Evolutionary conservation across 2,329 filamentous ascomycete genomes (phyloP).

Genomic region (Apiospora kogelbergensis): DNA sequence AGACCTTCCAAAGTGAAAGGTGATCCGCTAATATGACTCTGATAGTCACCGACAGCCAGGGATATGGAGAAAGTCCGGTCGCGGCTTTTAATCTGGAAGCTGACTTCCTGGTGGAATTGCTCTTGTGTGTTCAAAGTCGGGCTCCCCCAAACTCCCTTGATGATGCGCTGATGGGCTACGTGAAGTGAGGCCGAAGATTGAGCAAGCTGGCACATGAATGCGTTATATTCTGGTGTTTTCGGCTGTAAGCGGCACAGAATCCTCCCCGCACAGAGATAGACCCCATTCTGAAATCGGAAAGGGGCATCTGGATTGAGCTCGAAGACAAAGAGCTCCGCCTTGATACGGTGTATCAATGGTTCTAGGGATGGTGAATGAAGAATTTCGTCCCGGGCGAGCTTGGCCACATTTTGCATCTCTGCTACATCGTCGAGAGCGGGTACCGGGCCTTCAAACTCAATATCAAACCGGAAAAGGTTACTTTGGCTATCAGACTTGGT

Average conservation of each 20-base stretch:
- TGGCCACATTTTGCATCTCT: slow-evolving; percentile 6
- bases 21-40: slow-evolving; percentile 11
- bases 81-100: slow-evolving; percentile 2
- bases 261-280: background rate
- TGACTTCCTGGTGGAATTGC: slow-evolving; percentile 10
- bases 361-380: background rate
- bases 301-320: background rate
- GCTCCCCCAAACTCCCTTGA: background rate
- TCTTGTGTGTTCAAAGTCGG: background rate
- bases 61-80: slow-evolving; percentile 1
- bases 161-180: background rate
- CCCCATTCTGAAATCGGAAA: background rate
- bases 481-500: background rate
- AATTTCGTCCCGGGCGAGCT: slow-evolving; percentile 4
- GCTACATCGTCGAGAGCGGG: slow-evolving; percentile 11
- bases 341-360: background rate
- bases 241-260: background rate
- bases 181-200: background rate
- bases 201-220: background rate
- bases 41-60: background rate
- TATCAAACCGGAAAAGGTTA: slow-evolving; percentile 9
- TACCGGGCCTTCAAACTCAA: background rate
- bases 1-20: slow-evolving; percentile 10
- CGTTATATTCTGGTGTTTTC: background rate
- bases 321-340: slow-evolving; percentile 9